Evolutionary conservation across 208 protist genomes (phyloP), one percentile per base, ranked within the genome.

Genomic region (Trypanosomatidae sp.): DNA sequence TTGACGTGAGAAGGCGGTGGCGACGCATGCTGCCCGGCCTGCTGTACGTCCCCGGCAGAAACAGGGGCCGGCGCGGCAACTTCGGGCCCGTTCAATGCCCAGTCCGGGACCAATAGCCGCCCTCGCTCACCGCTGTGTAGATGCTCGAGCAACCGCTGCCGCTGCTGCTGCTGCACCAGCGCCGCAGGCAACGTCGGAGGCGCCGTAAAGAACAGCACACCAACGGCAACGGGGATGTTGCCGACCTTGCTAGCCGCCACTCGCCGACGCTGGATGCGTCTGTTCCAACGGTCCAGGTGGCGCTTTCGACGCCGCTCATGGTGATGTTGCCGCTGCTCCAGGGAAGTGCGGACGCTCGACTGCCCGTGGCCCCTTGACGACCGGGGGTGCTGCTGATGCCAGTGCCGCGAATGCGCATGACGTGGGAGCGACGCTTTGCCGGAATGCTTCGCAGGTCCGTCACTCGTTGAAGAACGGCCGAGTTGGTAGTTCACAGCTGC

Each of bases 121-220:
- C 39, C 7, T 22, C n/a, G 30, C 33, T 60, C 56, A 62, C 60
- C 47, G 47, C 50, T 30, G 28, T 41, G 56, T 4, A 64, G 60
- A n/a, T 68, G 46, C 25, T 22, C 55, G 10, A 41, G 36, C 53
- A 30, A 25, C 12, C 6, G 33, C 36, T 60, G 67, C 25, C 58
- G 52, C n/a, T 74, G 52, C n/a, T 74, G 64, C 12, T 50, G 66
- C 3, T 19, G 68, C 44, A 75, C 53, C 52, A 80, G 33, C 52
- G 22, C 39, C 30, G 25, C 2, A 33, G 76, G 76, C 62, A 80
- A 33, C 22, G 36, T 17, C 25, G 76, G 76, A 25, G 69, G 69
- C 9, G 65, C 66, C 0, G 69, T 80, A 46, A 80, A 80, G 69
- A 80, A 80, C 25, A 80, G 70, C n/a, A 28, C 30, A 4, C 62